These are phyloP conservation scores for Coemansia aciculifera DNA, from an alignment of 192 early-diverging fungal genomes.

Conservation along the genomic window DNA sequence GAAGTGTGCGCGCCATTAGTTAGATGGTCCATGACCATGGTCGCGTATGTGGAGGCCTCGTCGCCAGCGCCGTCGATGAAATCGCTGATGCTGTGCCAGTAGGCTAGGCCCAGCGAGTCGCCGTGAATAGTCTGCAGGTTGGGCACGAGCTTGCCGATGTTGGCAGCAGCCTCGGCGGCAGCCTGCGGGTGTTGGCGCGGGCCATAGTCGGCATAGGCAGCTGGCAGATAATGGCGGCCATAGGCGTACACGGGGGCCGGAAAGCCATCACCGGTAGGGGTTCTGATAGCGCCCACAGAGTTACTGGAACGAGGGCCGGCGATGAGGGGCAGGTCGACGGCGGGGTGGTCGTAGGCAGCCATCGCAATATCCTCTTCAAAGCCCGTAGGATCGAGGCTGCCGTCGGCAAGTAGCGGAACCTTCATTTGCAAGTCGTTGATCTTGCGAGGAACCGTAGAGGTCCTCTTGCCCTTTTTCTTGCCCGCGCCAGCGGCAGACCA, in stretches of 20 bases:
- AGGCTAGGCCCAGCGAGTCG: slow-evolving; percentile 46
- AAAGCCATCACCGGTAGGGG: background rate
- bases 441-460: slow-evolving; percentile 22
- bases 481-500: slow-evolving; percentile 20
- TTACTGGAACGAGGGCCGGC: slow-evolving; percentile 6
- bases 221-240: slow-evolving; percentile 25
- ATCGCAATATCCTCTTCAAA: slow-evolving; percentile 36
- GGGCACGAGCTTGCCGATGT: background rate
- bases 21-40: slow-evolving; percentile 41
- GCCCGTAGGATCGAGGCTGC: slow-evolving; percentile 34
- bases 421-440: slow-evolving; percentile 27
- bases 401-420: slow-evolving; percentile 30
- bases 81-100: slow-evolving; percentile 49
- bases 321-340: slow-evolving; percentile 13
- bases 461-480: slow-evolving; percentile 15
- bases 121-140: slow-evolving; percentile 32
- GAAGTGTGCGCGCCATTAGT: slow-evolving; percentile 28
- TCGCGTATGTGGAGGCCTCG: slow-evolving; percentile 25
- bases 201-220: slow-evolving; percentile 33
- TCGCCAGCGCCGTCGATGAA: slow-evolving; percentile 48
- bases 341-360: slow-evolving; percentile 12
- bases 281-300: background rate
- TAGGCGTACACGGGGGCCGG: slow-evolving; percentile 14
- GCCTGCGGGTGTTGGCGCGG: slow-evolving; percentile 8
- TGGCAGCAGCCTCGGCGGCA: background rate